These are phyloP conservation scores for Ceratorhiza oryzae-sativae DNA, from an alignment of 1,284 basidiomycete species.

Conservation along the genomic window DNA sequence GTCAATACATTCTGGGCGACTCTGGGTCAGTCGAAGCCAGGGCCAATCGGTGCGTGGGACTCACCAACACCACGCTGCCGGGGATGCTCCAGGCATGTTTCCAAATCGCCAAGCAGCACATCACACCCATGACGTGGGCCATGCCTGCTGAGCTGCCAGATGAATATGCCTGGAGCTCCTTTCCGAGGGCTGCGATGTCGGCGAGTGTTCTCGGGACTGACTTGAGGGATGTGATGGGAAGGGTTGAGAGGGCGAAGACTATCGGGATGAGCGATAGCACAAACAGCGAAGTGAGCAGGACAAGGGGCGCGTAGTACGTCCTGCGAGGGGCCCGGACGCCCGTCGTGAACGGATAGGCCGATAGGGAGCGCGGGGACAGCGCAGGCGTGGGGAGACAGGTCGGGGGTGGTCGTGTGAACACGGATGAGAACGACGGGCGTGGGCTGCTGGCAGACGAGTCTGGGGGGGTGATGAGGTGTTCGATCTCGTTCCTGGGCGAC, in stretches of 20 bases:
- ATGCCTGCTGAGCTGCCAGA: conserved; percentile 64
- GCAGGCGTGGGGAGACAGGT: conserved; percentile 21
- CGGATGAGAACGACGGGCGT: conserved; percentile 25
- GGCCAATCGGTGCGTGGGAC: conserved; percentile 47
- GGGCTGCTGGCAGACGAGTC: conserved; percentile 6
- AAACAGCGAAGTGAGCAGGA: conserved; percentile 40
- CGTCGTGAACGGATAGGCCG: not conserved
- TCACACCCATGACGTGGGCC: conserved; percentile 77
- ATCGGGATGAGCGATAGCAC: conserved; percentile 48
- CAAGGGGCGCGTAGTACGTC: conserved; percentile 38
- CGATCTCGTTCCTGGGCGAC: conserved; percentile 7
- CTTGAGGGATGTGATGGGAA: conserved; percentile 67
- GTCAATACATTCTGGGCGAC: conserved; percentile 86
- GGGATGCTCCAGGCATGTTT: conserved; percentile 95
- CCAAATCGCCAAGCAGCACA: conserved; percentile 86
- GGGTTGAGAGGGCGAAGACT: conserved; percentile 59
- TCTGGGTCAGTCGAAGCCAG: conserved; percentile 44
- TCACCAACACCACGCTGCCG: conserved; percentile 86
- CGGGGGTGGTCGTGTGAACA: conserved; percentile 32
- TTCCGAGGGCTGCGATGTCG: conserved; percentile 74
- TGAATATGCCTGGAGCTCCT: conserved; percentile 72
- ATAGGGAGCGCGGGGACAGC: conserved; percentile 12
- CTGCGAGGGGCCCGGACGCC: not conserved
- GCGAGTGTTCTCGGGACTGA: conserved; percentile 76
- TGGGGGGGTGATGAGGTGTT: conserved; percentile 10